These are phyloP conservation scores for Talaromyces amestolkiae DNA, from an alignment of 2,329 filamentous ascomycete species.

Conservation along the genomic window DNA sequence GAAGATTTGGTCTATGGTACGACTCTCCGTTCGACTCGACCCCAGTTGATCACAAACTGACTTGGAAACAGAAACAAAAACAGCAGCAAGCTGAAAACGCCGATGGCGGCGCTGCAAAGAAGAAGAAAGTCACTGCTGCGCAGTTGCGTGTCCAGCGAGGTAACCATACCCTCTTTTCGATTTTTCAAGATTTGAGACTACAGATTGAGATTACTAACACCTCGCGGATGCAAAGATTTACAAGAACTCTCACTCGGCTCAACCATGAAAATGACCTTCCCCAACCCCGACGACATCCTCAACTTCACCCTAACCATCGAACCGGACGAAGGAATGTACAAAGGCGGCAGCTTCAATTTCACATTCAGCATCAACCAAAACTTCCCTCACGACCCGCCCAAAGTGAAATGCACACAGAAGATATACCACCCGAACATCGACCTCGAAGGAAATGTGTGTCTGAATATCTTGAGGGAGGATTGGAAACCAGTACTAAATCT, in stretches of 20 bases:
- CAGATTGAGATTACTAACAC: not conserved
- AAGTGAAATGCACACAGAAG: constrained; percentile 95
- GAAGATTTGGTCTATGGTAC: constrained; percentile 13
- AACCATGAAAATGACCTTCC: constrained; percentile 59
- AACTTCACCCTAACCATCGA: constrained; percentile 52
- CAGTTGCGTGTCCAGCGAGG: constrained; percentile 96
- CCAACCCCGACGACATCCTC: constrained; percentile 58
- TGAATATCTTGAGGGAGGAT: constrained; percentile 96
- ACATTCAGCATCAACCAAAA: constrained; percentile 89
- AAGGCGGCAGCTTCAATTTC: constrained; percentile 82
- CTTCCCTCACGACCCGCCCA: constrained; percentile 96
- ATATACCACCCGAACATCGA: constrained; percentile 99
- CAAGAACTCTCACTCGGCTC: constrained; percentile 51
- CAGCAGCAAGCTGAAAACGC: constrained; percentile 96
- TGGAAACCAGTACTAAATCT: constrained; percentile 98
- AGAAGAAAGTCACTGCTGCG: constrained; percentile 98
- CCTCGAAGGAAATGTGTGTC: constrained; percentile 92
- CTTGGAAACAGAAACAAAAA: constrained; percentile 60
- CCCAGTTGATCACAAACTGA: not conserved
- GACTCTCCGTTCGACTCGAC: not conserved
- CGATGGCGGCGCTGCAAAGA: constrained; percentile 78
- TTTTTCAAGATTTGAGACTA: not conserved
- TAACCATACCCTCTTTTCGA: constrained; percentile 40
- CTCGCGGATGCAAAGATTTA: constrained; percentile 33
- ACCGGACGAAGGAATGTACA: constrained; percentile 69